Evolutionary conservation across 2,329 filamentous ascomycete genomes (phyloP), one percentile per base, ranked within the genome.

Genomic region (Microsporum audouinii): DNA sequence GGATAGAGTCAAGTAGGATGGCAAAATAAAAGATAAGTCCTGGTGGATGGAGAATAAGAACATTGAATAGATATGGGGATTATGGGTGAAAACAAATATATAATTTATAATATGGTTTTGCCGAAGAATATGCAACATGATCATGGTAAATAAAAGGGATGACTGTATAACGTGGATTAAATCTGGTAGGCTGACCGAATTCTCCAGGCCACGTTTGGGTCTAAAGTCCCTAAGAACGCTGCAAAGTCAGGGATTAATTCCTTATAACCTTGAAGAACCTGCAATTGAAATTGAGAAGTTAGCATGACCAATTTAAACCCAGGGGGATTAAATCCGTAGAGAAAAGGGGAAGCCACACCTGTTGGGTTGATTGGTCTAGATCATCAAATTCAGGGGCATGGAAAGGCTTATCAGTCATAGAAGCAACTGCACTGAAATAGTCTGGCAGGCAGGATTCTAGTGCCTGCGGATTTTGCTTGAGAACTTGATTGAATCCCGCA

Each of bases 401-500:
- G 36, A 78, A 74, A 62, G 84, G 83, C 72, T 91, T 78, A 61
- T 72, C 74, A 14, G 80, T 79, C 63, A 81, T 95, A 63, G 83
- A 80, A 14, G 92, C 88, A 76, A 97, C 95, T 61, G 89, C 82
- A 58, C 80, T 82, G 72, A 99, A 95, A 75, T 94, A 95, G 61
- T 88, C 83, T 39, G 87, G 79, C 45, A 99, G 79, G 62, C 86
- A 88, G 66, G 87, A 87, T 75, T 97, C 94, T 84, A 99, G 92
- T 1, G 91, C 90, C 70, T 91, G 84, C 0, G 94, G 94, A 69
- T 97, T 97, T 70, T 85, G 84, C 64, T 88, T 82, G 2, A 97
- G 88, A 56, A 95, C 82, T 66, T 88, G 82, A 60, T 89, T 88
- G 76, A 99, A 96, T 0, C 94, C 94, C 68, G 89, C 85, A 72